A percentile compares a stretch with the other conserved stretches of the same genome.
Evolutionary conservation across 2,329 filamentous ascomycete genomes (phyloP).

Genomic region (Thielaviopsis cerberus): DNA sequence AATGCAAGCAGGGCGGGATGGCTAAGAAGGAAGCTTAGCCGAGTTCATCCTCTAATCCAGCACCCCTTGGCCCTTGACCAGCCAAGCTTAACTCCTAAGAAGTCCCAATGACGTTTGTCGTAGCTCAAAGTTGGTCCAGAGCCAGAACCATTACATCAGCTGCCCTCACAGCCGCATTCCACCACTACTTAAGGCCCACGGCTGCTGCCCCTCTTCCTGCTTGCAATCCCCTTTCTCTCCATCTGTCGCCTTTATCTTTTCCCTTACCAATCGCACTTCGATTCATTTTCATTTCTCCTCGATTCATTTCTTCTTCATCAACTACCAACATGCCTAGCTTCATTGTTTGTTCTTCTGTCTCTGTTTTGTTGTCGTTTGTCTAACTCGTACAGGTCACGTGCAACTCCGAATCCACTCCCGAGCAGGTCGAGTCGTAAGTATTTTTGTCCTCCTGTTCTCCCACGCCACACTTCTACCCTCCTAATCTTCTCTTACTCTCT

Average conservation of each 20-base stretch:
- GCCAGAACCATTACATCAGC: neutral
- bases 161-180: neutral
- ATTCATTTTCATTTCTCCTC: slow-evolving; percentile 4
- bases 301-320: neutral
- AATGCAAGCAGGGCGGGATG: no score
- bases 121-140: neutral
- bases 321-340: slow-evolving; percentile 33
- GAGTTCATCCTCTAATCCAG: no score
- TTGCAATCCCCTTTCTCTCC: slow-evolving; percentile 1
- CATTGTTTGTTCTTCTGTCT: slow-evolving; percentile 26
- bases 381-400: slow-evolving; percentile 48
- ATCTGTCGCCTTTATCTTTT: slow-evolving; percentile 10
- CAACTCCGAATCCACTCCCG: slow-evolving; percentile 48
- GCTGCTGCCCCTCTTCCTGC: neutral
- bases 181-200: slow-evolving; percentile 10
- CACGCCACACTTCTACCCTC: neutral
- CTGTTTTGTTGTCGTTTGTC: slow-evolving; percentile 12
- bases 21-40: no score
- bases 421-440: slow-evolving; percentile 48
- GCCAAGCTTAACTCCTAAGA: no score
- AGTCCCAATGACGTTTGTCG: no score
- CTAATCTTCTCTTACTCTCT: neutral
- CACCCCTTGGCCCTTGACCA: no score
- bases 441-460: neutral
- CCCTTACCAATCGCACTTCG: slow-evolving; percentile 7